Evolutionary conservation across 805 yeast genomes (phyloP).

Genomic region (Cyberlindnera maritima): DNA sequence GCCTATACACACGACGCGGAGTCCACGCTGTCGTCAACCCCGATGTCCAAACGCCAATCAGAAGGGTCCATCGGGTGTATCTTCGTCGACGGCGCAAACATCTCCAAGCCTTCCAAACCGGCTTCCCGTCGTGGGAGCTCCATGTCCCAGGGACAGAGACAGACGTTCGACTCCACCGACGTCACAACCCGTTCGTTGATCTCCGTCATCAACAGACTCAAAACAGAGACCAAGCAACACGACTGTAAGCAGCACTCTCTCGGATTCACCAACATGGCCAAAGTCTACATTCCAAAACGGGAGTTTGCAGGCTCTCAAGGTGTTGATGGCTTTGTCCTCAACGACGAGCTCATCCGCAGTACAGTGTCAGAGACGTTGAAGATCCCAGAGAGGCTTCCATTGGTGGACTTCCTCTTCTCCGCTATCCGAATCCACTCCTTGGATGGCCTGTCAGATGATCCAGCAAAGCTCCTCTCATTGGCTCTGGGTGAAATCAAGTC

Average conservation of each 20-base stretch:
- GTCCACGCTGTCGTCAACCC: too few relatives aligned
- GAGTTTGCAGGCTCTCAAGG: neutral
- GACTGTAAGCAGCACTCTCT: constrained; percentile 1
- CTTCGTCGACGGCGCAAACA: constrained; percentile 5
- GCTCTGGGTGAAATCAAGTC: constrained; percentile 10
- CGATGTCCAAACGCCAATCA: neutral
- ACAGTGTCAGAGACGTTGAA: constrained; percentile 13
- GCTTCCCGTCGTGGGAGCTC: neutral
- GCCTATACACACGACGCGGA: neutral
- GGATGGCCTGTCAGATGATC: constrained; percentile 9
- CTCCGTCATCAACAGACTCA: constrained; percentile 9
- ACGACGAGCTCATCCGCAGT: constrained; percentile 9
- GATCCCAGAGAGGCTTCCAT: constrained; percentile 10
- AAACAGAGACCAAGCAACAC: constrained; percentile 1
- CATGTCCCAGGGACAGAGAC: neutral
- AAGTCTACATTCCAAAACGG: constrained; percentile 6
- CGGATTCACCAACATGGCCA: constrained; percentile 10
- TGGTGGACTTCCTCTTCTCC: constrained; percentile 10
- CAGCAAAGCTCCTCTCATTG: constrained; percentile 7
- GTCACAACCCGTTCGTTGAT: constrained; percentile 11
- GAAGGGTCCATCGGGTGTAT: constrained; percentile 2
- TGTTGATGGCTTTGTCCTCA: neutral
- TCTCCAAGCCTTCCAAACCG: neutral
- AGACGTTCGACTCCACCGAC: neutral
- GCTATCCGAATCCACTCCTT: constrained; percentile 8